Evolutionary conservation across 2,329 filamentous ascomycete genomes (phyloP).

Genomic region (Incumbomyces delicatus): DNA sequence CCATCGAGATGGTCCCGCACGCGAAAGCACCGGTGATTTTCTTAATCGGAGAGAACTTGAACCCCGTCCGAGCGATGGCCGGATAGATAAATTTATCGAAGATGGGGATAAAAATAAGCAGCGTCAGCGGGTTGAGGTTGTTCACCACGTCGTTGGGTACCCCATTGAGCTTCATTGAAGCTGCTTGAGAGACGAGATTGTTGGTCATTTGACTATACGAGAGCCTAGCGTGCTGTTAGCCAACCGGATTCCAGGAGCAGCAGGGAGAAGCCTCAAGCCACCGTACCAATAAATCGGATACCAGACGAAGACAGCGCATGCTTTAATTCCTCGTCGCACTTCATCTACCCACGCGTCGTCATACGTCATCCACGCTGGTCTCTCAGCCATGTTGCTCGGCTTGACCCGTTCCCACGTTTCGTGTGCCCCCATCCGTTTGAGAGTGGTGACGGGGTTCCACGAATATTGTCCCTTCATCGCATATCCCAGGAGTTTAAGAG

Average conservation of each 20-base stretch:
- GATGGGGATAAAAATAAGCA: constrained; percentile 47
- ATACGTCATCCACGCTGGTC: constrained; percentile 68
- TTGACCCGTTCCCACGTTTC: constrained; percentile 61
- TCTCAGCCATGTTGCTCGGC: constrained; percentile 52
- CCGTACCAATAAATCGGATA: constrained; percentile 43
- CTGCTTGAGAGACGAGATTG: constrained; percentile 47
- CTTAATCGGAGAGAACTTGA: constrained; percentile 45
- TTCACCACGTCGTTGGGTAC: constrained; percentile 48
- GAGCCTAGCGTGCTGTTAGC: constrained; percentile 15
- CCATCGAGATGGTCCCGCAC: constrained; percentile 39
- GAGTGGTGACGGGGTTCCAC: constrained; percentile 47
- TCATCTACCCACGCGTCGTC: constrained; percentile 78
- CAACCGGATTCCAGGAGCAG: no score
- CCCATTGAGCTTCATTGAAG: constrained; percentile 43
- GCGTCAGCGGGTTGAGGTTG: constrained; percentile 44
- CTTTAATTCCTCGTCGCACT: constrained; percentile 58
- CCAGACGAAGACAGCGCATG: constrained; percentile 59
- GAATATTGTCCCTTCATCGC: constrained; percentile 57
- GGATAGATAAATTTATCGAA: constrained; percentile 46
- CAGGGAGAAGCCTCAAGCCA: constrained; percentile 18
- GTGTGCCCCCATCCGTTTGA: constrained; percentile 28
- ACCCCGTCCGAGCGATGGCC: constrained; percentile 34
- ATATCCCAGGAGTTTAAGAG: constrained; percentile 49
- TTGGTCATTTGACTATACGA: constrained; percentile 47
- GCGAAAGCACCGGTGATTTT: constrained; percentile 44